Percentiles rank a stretch among this genome's conserved stretches.
Conservation (phyloP, 306 rosid genomes). For the Canavalia ensiformis region DNA sequence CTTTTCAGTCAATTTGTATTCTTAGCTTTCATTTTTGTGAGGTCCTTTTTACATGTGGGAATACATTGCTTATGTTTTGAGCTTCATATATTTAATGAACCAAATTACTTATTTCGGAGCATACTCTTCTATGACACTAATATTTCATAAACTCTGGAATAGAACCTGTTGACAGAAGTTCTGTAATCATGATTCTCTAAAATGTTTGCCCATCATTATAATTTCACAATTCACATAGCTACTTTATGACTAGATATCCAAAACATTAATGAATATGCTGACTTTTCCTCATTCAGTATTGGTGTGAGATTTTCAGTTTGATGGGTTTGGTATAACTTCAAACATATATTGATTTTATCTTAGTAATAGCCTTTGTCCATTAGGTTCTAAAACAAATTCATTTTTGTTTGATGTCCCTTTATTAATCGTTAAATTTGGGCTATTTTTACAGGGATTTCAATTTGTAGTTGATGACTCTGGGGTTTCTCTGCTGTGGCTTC, state of each 20-base stretch:
- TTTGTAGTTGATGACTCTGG: constrained; percentile 84
- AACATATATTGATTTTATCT: constrained; percentile 32
- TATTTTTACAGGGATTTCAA: constrained; percentile 83
- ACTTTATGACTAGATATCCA: constrained; percentile 21
- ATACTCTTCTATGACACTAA: too few species aligned
- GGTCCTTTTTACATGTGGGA: constrained; percentile 5
- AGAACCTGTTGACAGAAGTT: too few species aligned
- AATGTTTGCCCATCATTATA: constrained; percentile 18
- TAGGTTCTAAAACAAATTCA: constrained; percentile 8
- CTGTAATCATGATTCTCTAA: not conserved
- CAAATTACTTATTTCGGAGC: too few species aligned
- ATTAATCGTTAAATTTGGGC: constrained; percentile 44
- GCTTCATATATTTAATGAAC: not conserved
- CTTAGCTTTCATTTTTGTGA: not conserved
- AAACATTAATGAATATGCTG: not conserved
- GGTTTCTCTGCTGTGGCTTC: constrained; percentile 90
- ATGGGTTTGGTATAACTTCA: not conserved
- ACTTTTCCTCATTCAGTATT: constrained; percentile 29
- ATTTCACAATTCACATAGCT: constrained; percentile 9
- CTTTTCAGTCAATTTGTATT: constrained; percentile 20
- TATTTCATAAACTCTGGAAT: too few species aligned
- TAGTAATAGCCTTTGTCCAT: constrained; percentile 2
- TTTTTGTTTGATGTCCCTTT: constrained; percentile 41
- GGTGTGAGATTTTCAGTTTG: constrained; percentile 31
- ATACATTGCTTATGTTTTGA: constrained; percentile 12